Conservation (phyloP, 305 asterid species). For the Fraxinus baroniana region DNA sequence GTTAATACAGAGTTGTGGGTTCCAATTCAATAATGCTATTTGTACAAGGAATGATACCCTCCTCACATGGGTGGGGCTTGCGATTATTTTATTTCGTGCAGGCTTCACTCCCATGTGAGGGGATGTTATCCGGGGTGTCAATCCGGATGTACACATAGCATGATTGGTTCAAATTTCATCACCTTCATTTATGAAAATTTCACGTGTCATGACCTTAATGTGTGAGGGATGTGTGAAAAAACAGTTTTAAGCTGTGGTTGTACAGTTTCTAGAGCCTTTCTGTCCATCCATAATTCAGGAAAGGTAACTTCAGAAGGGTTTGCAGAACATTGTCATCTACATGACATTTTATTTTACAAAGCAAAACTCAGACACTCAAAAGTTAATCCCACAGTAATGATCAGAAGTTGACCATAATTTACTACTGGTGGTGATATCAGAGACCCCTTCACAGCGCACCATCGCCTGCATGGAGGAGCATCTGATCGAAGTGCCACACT, state of each 20-base stretch:
- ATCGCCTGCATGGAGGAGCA: not conserved
- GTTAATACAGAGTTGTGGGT: not conserved
- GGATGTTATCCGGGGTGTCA: too few species aligned
- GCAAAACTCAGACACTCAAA: not conserved
- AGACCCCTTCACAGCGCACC: not conserved
- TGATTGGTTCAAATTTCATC: not conserved
- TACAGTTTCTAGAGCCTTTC: not conserved
- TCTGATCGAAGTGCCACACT: not conserved
- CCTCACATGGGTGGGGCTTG: too few species aligned
- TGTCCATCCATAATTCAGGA: not conserved
- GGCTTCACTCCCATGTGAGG: too few species aligned
- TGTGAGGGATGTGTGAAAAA: not conserved
- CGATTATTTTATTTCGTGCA: too few species aligned
- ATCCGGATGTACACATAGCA: too few species aligned
- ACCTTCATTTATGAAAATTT: not conserved
- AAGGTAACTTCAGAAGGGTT: not conserved
- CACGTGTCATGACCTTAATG: not conserved
- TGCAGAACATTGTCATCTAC: not conserved
- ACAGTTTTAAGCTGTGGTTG: not conserved
- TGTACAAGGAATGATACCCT: too few species aligned
- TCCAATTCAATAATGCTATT: not conserved
- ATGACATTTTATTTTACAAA: not conserved
- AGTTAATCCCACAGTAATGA: not conserved
- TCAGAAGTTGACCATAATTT: not conserved
- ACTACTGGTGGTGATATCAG: not conserved